Evolutionary conservation across 1,139 yeast genomes (phyloP), one percentile per base, ranked within the genome.

Genomic region (Hansenula lynferdii): DNA sequence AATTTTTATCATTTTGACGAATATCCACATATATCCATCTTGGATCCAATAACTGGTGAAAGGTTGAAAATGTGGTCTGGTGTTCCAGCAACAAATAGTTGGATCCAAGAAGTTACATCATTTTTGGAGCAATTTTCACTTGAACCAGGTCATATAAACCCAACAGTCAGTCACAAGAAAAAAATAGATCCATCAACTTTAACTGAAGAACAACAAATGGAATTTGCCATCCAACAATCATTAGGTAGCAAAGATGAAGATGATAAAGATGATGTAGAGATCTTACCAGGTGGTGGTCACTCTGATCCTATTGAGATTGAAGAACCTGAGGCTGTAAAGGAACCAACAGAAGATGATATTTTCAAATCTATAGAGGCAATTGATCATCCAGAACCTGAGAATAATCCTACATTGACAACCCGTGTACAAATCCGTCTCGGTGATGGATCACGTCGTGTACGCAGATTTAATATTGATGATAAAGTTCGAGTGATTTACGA

Each of bases 31-130:
- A 79, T 94, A 31, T 87, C 97, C 3, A 85, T 94, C 30, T 60
- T 94, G 40, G 99, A 94, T 57, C 97, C 98, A 2, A 77, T 90
- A 57, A 92, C 98, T 0, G 97, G 97, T 12, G 98, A 92, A 61
- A 70, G 95, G 43, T 74, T 87, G 40, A 72, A 74, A 49, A 70
- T 69, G 43, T 90, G 97, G 96, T 73, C 72, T 35, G 78, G 77
- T 12, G 80, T 79, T 2, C 95, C 94, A 0, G 63, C 64, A 27
- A 68, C 72, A 1, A 62, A 62, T 9, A 68, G 62, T 12, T 90
- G 92, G 78, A 57, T 81, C 16, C 70, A 72, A 31, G 83, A 80
- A 34, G 73, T 80, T 1, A 69, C 73, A 23, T 70, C 70, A 17
- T 84, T 84, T 56, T 64, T 90, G 49, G 61, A 63, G n/a, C 60